phyloP scores from a whole-genome alignment of 2,329 filamentous ascomycete genomes.

The Lachnellula hyalina region DNA sequence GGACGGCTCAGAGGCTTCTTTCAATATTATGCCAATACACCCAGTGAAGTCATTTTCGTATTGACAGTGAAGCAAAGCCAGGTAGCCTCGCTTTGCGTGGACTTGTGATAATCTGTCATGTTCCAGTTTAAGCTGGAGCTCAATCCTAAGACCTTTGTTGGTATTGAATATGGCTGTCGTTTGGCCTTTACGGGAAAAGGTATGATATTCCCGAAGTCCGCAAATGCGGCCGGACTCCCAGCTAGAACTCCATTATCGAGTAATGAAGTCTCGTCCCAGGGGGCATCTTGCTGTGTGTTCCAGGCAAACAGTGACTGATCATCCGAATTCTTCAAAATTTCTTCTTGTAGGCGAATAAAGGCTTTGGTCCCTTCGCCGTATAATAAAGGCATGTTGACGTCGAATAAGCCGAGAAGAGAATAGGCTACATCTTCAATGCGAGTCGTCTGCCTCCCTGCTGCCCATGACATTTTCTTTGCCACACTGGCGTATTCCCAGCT shows the following conservation, averaged over 20 bases:
- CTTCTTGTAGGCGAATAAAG: constrained; percentile 33
- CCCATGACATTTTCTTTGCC: constrained; percentile 39
- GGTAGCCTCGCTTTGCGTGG: too few relatives aligned
- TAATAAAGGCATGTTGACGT: constrained; percentile 35
- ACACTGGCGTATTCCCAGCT: constrained; percentile 10
- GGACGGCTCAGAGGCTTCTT: neutral
- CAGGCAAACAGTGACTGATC: constrained; percentile 32
- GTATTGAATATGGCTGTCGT: constrained; percentile 1
- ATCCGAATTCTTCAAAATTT: constrained; percentile 32
- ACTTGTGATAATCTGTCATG: neutral
- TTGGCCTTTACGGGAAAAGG: neutral
- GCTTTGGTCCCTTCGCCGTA: constrained; percentile 37
- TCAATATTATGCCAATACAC: neutral
- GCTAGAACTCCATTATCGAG: neutral
- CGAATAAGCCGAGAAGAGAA: constrained; percentile 39
- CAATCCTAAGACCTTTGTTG: constrained; percentile 1
- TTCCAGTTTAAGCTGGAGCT: neutral
- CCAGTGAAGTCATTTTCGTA: constrained; percentile 1
- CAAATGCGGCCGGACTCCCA: neutral
- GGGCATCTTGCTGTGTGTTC: too few relatives aligned
- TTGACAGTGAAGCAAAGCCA: constrained; percentile 1
- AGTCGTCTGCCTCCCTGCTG: constrained; percentile 32
- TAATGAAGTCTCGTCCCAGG: too few relatives aligned
- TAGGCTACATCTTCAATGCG: constrained; percentile 39
- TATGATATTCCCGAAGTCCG: neutral